Base-by-base conservation (phyloP, 805 yeast genomes). In the Maudiozyma turicensis region DNA sequence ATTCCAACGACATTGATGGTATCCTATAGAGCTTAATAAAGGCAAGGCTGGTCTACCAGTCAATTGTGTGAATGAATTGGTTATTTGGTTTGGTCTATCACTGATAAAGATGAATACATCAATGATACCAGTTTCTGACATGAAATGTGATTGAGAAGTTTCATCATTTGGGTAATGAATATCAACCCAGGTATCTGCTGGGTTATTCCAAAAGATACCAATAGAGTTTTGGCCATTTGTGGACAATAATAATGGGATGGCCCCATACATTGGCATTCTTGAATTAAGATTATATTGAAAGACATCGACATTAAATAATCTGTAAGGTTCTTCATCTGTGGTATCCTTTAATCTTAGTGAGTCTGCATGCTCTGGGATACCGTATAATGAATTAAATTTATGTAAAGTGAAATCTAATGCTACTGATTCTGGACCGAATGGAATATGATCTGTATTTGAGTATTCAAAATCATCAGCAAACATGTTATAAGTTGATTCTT, bases 1-100 rank as follows among this genome's bases (percentile, higher is more conserved):
- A 65, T 93, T 93, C 99, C 99, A 93, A 60, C 98, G 77, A 62
- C 96, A 91, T 67, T 93, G 99, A 62, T 93, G 98, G 62, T 93
- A 87, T 0, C 95, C 98, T 11, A 89, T 65, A 0, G 96, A 73
- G 58, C 89, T 85, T 41, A 82, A 54, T 54, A 80, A 84, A 1
- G 99, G 99, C 9, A 93, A 66, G 7, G 72, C 65, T 0, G 89
- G 74, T 50, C 69, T 76, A 0, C 99, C 99, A 0, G 95, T 82
- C 14, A 93, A 64, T 2, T 63, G 55, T 1, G 88, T 83, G 63
- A 84, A 91, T 34, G 80, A 72, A 40, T 71, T 59, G 40, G 82
- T 75, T 26, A 93, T 73, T 14, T 72, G 74, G 1, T 66, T 63
- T 1, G 87, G 83, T 0, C 78, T 73, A 2, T 72, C 66, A 13